Base-by-base conservation (phyloP, 2,329 filamentous ascomycete genomes). In the Clonostachys sp. region DNA sequence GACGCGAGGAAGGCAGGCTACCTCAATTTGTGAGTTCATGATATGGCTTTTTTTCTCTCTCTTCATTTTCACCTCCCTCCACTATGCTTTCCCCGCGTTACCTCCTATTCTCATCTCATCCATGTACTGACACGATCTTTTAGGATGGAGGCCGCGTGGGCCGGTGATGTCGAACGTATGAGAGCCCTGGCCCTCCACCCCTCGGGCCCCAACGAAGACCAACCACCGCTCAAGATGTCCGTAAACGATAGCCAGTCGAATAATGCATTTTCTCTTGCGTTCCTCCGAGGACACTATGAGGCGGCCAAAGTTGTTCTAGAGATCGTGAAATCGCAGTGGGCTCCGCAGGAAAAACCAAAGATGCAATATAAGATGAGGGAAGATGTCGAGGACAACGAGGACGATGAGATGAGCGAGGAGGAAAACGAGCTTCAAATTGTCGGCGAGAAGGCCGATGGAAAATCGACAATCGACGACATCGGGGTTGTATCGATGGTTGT, bases 381-480 rank as follows among this genome's bases (percentile, higher is more conserved):
- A 12, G 56, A 61, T 9, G 61, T 66, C 33, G 63, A 70, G 5
- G 63, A 67, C 8, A 61, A 67, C 8, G 65, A 65, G 8, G 48
- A 61, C 5, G 60, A 57, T 14, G 52, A 65, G 34, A 60, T 65
- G 2, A 61, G 67, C 2, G 60, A 62, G 5, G 59, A 59, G 3
- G 48, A 63, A 14, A 64, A 60, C 5, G 65, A 69, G 42, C 71
- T 72, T 16, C 66, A 67, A 7, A 72, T 81, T 38, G 67, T 72
- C 42, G 67, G 67, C 13, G 76, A 84, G 50, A 70, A 83, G 39
- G 67, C 89, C 30, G 78, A 86, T 53, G 79, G 85, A 12, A 72
- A 77, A 35, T 89, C 87, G 60, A 94, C 89, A 0, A 78, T 92
- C 45, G 86, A 94, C n/a, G 82, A 89, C 54, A 75, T 94, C 48